Conservation (phyloP, 169 alveolate genomes). For the Plasmodium relictum region DNA sequence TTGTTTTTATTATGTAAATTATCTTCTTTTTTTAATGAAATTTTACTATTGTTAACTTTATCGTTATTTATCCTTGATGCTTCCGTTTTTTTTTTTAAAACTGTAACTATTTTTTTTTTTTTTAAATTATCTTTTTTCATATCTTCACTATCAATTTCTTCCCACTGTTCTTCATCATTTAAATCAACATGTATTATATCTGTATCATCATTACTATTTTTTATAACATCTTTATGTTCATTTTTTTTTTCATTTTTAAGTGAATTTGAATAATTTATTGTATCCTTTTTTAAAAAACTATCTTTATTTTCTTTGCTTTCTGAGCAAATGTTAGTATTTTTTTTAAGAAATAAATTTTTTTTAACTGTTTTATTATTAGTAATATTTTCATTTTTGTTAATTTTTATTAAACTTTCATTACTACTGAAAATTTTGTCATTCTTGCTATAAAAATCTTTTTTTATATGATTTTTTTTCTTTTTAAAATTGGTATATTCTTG, state of each 20-base stretch:
- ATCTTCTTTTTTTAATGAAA: neutral
- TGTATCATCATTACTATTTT: constrained; percentile 49
- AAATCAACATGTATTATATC: constrained; percentile 32
- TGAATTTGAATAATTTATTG: constrained; percentile 2
- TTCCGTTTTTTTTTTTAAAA: neutral
- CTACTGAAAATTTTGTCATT: neutral
- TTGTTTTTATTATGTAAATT: neutral
- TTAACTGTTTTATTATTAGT: neutral
- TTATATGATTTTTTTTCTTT: neutral
- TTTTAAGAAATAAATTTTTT: neutral
- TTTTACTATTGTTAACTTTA: neutral
- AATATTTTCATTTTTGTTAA: neutral
- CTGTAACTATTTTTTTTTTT: neutral
- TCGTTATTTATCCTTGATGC: neutral
- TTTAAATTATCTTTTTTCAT: constrained; percentile 7
- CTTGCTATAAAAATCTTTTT: neutral
- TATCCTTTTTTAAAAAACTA: neutral
- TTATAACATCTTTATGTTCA: neutral
- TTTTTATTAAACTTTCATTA: neutral
- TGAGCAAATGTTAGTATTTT: neutral
- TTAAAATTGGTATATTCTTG: neutral
- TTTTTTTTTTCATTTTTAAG: constrained; percentile 8
- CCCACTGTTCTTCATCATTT: constrained; percentile 76
- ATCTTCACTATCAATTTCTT: constrained; percentile 19
- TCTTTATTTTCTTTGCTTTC: constrained; percentile 5